Base-by-base conservation (phyloP, 805 yeast genomes). In the Schizosaccharomyces octosporus region DNA sequence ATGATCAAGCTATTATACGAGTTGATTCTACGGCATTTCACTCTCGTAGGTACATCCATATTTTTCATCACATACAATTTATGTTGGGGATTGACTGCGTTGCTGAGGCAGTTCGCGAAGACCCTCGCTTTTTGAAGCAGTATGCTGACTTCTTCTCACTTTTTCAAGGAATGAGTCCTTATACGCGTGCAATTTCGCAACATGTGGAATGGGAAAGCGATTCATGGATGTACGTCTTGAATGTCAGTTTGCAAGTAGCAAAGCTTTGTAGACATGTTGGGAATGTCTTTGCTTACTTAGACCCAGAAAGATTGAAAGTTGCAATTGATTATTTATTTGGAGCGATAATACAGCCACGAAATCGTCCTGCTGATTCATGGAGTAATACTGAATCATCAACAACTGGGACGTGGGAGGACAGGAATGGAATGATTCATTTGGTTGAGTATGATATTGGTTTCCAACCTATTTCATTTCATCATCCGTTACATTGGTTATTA, bases 171-270 rank as follows among this genome's bases (percentile, higher is more conserved):
- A 76, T 81, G 58, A 85, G 93, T 0, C 82, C 85, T 0, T 72
- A 87, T 66, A 78, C 76, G 64, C 76, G 97, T 63, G 95, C 87
- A 67, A 80, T 81, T 3, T 75, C 78, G 5, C 83, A 80, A 63
- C 98, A 90, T 70, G 88, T 90, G 9, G 96, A 89, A 68, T 93
- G 85, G 69, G 98, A 90, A 68, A 82, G 82, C 57, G 86, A 85
- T 41, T 90, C 86, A 61, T 93, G 89, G 75, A 78, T 83, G 1
- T 78, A 81, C 1, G 83, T 77, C 66, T 84, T 84, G 69, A 84
- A 83, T 64, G 80, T 84, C 1, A 70, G 82, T 63, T 82, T 85
- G 61, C 85, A 82, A 3, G 76, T 86, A 0, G 77, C 83, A 9
- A 83, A 84, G 62, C 68, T 74, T 1, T 72, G 72, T 4, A 65